Evolutionary conservation across 495 filamentous ascomycete genomes (phyloP).

Genomic region (Penicillium salamii): DNA sequence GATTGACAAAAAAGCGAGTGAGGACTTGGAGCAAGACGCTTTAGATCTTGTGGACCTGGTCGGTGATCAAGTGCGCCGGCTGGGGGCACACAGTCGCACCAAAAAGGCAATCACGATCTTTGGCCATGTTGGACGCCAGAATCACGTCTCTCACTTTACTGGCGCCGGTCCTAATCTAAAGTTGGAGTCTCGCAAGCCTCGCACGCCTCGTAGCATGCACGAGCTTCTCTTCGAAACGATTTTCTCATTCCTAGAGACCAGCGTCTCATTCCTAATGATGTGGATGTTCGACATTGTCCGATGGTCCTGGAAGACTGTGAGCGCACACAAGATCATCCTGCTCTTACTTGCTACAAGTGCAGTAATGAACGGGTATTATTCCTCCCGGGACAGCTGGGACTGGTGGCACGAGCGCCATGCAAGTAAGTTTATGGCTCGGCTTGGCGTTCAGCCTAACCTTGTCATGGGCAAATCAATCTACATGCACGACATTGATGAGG

Average conservation of each 20-base stretch:
- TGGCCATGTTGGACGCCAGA: constrained; percentile 77
- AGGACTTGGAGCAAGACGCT: constrained; percentile 78
- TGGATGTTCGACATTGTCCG: constrained; percentile 62
- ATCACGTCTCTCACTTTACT: constrained; percentile 61
- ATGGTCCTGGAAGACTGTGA: constrained; percentile 65
- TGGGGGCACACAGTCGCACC: constrained; percentile 75
- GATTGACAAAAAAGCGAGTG: constrained; percentile 75
- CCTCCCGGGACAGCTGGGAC: constrained; percentile 60
- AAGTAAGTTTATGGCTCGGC: constrained; percentile 68
- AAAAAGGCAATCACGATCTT: constrained; percentile 91
- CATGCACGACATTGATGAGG: constrained; percentile 75
- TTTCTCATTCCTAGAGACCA: constrained; percentile 65
- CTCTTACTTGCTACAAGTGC: constrained; percentile 62
- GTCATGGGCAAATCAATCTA: constrained; percentile 86
- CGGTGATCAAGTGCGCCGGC: constrained; percentile 78
- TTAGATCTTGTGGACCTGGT: constrained; percentile 82
- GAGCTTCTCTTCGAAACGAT: constrained; percentile 68
- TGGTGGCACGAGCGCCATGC: constrained; percentile 90
- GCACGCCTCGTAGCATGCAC: constrained; percentile 64
- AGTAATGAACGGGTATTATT: constrained; percentile 67
- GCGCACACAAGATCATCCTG: constrained; percentile 73
- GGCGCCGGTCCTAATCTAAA: constrained; percentile 36
- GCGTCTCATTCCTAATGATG: constrained; percentile 68
- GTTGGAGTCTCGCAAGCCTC: constrained; percentile 47
- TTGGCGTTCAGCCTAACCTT: constrained; percentile 75